Evolutionary conservation across 768 basidiomycete species (phyloP), one percentile per base, ranked within the genome.

Genomic region (Sporobolomyces phaffii): DNA sequence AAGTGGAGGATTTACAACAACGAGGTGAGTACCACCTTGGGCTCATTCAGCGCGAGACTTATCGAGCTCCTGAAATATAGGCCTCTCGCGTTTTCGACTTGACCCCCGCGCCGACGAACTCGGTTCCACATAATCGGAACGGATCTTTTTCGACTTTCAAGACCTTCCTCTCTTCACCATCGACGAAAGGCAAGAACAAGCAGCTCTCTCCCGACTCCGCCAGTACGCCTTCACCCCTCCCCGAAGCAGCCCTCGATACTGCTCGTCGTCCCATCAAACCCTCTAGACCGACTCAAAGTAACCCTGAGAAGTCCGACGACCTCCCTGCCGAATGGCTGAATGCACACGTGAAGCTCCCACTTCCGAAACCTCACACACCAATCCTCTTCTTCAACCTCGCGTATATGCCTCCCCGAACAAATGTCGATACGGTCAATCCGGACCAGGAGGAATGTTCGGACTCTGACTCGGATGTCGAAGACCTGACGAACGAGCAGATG

Each of bases 1-100:
- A 70, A 59, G 34, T 70, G 68, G 68, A 47, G 64, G 2, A 36
- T 36, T 7, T 59, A 43, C 43, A 64, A 64, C 48, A 29, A n/a
- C 38, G 38, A 38, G 38, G 38, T 38, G 10, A n/a, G n/a, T n/a
- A n/a, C n/a, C n/a, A n/a, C n/a, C n/a, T n/a, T n/a, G n/a, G n/a
- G n/a, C n/a, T n/a, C n/a, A n/a, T n/a, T n/a, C n/a, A n/a, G n/a
- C n/a, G n/a, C n/a, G n/a, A n/a, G n/a, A n/a, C n/a, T n/a, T n/a
- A n/a, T n/a, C n/a, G n/a, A n/a, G n/a, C n/a, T n/a, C n/a, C n/a
- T n/a, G n/a, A n/a, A n/a, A n/a, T n/a, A n/a, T n/a, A n/a, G n/a
- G n/a, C n/a, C n/a, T n/a, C n/a, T n/a, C n/a, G n/a, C n/a, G n/a
- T n/a, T n/a, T n/a, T n/a, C n/a, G n/a, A n/a, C n/a, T n/a, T n/a